A percentile compares a stretch with the other conserved stretches of the same genome.
phyloP scores from a whole-genome alignment of 2,329 filamentous ascomycete genomes.

The Alternaria solani region DNA sequence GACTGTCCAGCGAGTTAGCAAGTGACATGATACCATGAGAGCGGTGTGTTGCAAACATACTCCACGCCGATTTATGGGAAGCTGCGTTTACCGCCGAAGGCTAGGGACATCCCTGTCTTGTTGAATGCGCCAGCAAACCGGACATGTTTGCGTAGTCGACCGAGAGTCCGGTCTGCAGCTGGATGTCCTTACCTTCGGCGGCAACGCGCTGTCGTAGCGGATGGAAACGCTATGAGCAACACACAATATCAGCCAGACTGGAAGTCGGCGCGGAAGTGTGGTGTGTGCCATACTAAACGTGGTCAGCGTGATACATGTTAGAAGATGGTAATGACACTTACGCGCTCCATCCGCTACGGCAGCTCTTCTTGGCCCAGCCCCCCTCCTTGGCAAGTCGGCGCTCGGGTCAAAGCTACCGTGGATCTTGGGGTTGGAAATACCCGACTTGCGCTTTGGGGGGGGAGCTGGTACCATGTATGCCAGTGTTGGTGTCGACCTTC shows the following conservation, averaged over 20 bases:
- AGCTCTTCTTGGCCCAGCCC: conserved; percentile 29
- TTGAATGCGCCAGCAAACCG: neutral
- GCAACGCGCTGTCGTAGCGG: conserved; percentile 52
- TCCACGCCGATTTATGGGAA: neutral
- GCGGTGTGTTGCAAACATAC: neutral
- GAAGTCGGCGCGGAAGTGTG: conserved; percentile 18
- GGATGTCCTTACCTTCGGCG: conserved; percentile 32
- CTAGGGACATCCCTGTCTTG: neutral
- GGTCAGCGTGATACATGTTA: conserved; percentile 24
- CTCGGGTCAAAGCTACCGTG: conserved; percentile 29
- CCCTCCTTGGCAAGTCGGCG: neutral
- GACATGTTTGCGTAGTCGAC: conserved; percentile 27
- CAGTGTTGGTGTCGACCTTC: neutral
- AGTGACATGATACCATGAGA: neutral
- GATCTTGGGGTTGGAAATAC: conserved; percentile 11
- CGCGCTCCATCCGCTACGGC: conserved; percentile 38
- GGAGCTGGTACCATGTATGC: neutral
- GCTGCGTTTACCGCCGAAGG: neutral
- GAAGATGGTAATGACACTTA: conserved; percentile 20
- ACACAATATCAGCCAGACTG: conserved; percentile 21
- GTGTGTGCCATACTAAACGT: conserved; percentile 27
- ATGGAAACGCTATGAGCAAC: conserved; percentile 20
- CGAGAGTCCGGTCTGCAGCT: conserved; percentile 29
- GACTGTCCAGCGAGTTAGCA: neutral
- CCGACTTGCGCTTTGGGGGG: neutral